These are phyloP conservation scores for Hygrocybe coccinea DNA, from an alignment of 768 basidiomycete genomes.

Conservation along the genomic window DNA sequence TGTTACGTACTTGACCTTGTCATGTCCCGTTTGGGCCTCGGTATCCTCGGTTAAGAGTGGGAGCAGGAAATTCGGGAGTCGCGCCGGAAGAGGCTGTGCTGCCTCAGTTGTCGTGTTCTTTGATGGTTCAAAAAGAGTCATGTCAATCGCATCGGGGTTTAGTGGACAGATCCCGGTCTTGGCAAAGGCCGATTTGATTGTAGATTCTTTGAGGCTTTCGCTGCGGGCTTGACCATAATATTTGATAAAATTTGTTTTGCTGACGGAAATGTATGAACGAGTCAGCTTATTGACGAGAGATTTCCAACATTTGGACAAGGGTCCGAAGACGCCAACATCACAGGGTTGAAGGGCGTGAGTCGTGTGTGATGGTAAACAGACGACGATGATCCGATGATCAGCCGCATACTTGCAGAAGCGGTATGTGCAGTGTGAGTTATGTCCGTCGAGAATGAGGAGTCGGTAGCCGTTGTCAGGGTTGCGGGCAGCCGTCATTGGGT, in stretches of 20 bases:
- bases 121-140: background rate
- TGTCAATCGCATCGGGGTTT: slow-evolving; percentile 1
- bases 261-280: background rate
- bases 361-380: slow-evolving; percentile 36
- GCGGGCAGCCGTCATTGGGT: slow-evolving; percentile 7
- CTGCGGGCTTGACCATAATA: background rate
- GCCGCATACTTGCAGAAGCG: slow-evolving; percentile 17
- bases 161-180: slow-evolving; percentile 8
- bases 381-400: slow-evolving; percentile 24
- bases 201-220: background rate
- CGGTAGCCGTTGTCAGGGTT: slow-evolving; percentile 9
- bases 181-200: background rate
- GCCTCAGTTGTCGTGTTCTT: slow-evolving; percentile 5
- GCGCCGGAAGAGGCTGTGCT: slow-evolving; percentile 12
- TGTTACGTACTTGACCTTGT: background rate
- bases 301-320: slow-evolving; percentile 24
- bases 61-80: slow-evolving; percentile 11
- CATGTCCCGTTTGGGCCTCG: background rate
- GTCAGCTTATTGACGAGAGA: slow-evolving; percentile 2
- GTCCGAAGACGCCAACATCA: slow-evolving; percentile 36
- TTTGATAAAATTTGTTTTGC: background rate
- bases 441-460: slow-evolving; percentile 25
- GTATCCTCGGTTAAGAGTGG: background rate
- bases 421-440: slow-evolving; percentile 18
- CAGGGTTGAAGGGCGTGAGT: slow-evolving; percentile 35